Base-by-base conservation (phyloP, 2,329 filamentous ascomycete species). In the Rhynchosporium secalis region DNA sequence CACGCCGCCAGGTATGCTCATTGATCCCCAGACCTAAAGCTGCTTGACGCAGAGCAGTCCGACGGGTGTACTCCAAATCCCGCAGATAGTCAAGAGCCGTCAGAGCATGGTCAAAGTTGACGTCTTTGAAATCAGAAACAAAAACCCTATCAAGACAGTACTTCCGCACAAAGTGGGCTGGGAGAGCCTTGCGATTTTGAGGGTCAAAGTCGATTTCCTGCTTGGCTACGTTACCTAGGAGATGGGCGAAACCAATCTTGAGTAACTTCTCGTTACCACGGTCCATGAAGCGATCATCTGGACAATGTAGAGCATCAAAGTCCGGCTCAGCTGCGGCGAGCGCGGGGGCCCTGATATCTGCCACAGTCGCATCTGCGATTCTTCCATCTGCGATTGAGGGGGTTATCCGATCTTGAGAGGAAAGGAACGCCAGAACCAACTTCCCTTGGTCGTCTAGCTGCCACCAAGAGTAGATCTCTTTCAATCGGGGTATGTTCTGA, bases 31-130 rank as follows among this genome's bases (percentile, higher is more conserved):
- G 61, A 12, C 62, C 49, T 13, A 60, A 29, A 4, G 68, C 69
- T n/a, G 67, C 70, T 12, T 66, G 62, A 5, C 66, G 58, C 43
- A 72, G 47, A 12, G 61, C 43, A 2, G 41, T 54, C 43, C 66
- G 56, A 55, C 72, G 63, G 3, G 62, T 67, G 31, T 56, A 64
- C 52, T 73, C 72, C 3, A 73, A 56, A 47, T 71, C 66, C 4
- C 68, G 58, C 9, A 73, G 59, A 43, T 72, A 73, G 48, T 73
- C 72, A 26, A 73, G 49, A 2, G 57, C 67, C 1, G 62, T 65
- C 8, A 73, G 52, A 9, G 67, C 66, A 51, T 67, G 65, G 20
- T 36, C 45, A 48, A 72, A 72, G 10, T 70, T 58, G 0, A 64
- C 69, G 8, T 67, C 62, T 26, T 65, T 40, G 38, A 68, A 68